A percentile compares a stretch with the other conserved stretches of the same genome.
Evolutionary conservation across 2,329 filamentous ascomycete species (phyloP).

Genomic region (Phaeophleospora eucalypticola): DNA sequence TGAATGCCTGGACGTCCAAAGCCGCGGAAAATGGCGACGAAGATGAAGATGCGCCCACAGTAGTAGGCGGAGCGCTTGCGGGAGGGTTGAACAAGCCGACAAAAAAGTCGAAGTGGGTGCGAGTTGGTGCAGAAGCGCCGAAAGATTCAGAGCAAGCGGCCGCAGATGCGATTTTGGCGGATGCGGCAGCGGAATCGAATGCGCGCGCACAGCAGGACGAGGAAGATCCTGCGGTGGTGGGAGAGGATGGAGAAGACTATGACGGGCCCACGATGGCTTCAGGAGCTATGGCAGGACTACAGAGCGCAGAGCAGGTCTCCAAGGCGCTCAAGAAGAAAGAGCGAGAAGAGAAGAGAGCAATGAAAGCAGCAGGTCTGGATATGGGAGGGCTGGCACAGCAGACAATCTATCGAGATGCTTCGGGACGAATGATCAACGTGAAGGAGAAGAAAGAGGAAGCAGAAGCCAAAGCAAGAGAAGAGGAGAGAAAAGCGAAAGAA

Average conservation of each 20-base stretch:
- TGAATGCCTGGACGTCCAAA: slow-evolving; percentile 48
- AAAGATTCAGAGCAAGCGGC: slow-evolving; percentile 56
- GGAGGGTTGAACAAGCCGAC: slow-evolving; percentile 48
- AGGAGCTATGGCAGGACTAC: slow-evolving; percentile 80
- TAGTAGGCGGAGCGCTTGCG: slow-evolving; percentile 50
- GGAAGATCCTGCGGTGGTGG: slow-evolving; percentile 49
- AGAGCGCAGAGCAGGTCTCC: slow-evolving; percentile 71
- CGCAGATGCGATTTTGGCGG: slow-evolving; percentile 47
- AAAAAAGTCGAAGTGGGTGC: slow-evolving; percentile 82
- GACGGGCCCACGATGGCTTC: slow-evolving; percentile 70
- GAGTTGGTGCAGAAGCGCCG: slow-evolving; percentile 53
- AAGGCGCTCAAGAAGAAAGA: slow-evolving; percentile 58
- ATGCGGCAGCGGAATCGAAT: slow-evolving; percentile 31
- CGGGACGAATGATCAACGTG: slow-evolving; percentile 88
- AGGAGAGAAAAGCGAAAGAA: slow-evolving; percentile 59
- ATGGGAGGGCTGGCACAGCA: slow-evolving; percentile 57
- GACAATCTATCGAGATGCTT: slow-evolving; percentile 93
- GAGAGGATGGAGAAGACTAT: slow-evolving; percentile 47
- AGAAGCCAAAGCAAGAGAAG: slow-evolving; percentile 71
- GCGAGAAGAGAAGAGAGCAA: slow-evolving; percentile 55
- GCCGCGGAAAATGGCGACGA: slow-evolving; percentile 45
- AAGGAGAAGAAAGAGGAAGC: slow-evolving; percentile 86
- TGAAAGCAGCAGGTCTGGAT: slow-evolving; percentile 43
- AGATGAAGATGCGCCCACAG: slow-evolving; percentile 51
- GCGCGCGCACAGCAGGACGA: slow-evolving; percentile 31